Base-by-base conservation (phyloP, 139 green algal genomes). In the Dunaliella sp. region DNA sequence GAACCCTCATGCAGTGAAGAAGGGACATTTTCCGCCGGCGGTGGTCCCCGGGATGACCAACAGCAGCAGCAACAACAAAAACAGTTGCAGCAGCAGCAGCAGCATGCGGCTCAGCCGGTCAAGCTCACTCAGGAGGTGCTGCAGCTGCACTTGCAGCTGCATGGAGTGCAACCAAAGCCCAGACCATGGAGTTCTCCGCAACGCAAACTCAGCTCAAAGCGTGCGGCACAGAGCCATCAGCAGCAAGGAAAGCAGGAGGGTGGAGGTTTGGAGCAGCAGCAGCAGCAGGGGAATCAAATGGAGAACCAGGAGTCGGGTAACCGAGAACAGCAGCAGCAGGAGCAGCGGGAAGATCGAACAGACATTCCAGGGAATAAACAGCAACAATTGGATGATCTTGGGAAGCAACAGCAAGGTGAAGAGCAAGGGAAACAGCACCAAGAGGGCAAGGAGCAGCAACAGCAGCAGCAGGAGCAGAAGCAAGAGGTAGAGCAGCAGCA, bases 401-500 rank as follows among this genome's bases (percentile, higher is more conserved):
- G n/a, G 48, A 7, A 65, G 48, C 48, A 65, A 16, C 48, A 65
- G 48, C 48, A 65, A 65, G 48, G 48, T 26, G 48, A 26, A 65
- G 16, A 26, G 48, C 48, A 65, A 16, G 48, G 16, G 7, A 7
- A 65, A 16, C 48, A 65, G 48, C 48, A 65, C 7, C 48, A 65
- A 65, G 48, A 16, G 7, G 48, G 16, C 48, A 7, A 65, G 16
- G 48, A 65, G 48, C 48, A 7, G 48, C 48, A 65, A 65, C 48
- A 65, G 48, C 48, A 65, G 16, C 7, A 65, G 7, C 7, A 65
- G 48, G 7, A 65, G 48, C 7, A 16, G 48, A 7, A 80, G 74
- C 35, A 84, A 84, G 79, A 24, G 81, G 26, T 32, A 35, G 35
- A 74, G 24, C 81, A 73, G 38, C 81, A 85, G 0, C 81, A 85